Conservation (phyloP, 352 stramenopile species). For the Thalassiosira hispida region DNA sequence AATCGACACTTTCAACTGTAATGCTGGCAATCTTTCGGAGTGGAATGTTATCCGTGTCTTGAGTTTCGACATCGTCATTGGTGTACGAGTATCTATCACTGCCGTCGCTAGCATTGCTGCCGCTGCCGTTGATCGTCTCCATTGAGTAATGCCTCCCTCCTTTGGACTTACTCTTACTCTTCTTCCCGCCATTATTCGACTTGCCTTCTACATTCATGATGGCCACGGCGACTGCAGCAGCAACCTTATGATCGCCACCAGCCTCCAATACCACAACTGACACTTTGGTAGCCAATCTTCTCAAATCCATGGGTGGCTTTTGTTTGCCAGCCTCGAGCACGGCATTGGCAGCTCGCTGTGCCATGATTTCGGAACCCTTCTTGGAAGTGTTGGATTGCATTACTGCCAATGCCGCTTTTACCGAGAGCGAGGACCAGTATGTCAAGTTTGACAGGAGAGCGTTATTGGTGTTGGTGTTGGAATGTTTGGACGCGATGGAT, state of each 20-base stretch:
- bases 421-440: conserved; percentile 36
- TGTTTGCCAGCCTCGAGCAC: conserved; percentile 28
- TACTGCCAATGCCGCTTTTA: conserved; percentile 28
- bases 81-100: too few relatives aligned
- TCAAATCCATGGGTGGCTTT: conserved; percentile 2
- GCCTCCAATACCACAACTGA: conserved; percentile 35
- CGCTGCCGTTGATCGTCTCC: too few relatives aligned
- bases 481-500: too few relatives aligned
- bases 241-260: conserved; percentile 36
- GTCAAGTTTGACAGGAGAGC: not conserved
- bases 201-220: conserved; percentile 32
- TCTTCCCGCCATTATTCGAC: conserved; percentile 7
- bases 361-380: conserved; percentile 32
- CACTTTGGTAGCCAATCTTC: conserved; percentile 32
- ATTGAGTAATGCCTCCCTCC: too few relatives aligned
- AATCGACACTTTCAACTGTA: too few relatives aligned
- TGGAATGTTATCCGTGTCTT: too few relatives aligned
- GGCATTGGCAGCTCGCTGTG: conserved; percentile 23
- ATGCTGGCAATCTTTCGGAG: too few relatives aligned
- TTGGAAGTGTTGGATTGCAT: conserved; percentile 28
- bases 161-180: not conserved
- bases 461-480: not conserved
- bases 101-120: too few relatives aligned
- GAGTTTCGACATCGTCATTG: too few relatives aligned
- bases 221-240: conserved; percentile 24